These are phyloP conservation scores for Fraxinus xanthoxyloides DNA, from an alignment of 305 asterid genomes.

Conservation along the genomic window DNA sequence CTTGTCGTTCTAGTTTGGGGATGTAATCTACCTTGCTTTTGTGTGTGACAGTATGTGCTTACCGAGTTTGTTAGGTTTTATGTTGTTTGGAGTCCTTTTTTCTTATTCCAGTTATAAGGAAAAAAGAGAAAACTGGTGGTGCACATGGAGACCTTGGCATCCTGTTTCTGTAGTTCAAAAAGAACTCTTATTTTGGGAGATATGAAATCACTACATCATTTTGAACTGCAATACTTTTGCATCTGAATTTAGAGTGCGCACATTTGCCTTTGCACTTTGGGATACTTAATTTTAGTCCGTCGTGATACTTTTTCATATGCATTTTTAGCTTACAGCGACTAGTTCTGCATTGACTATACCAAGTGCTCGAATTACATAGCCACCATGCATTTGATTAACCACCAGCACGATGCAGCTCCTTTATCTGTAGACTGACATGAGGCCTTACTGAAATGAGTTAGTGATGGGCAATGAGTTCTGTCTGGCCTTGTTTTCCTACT, in stretches of 20 bases:
- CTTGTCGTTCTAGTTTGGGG: neutral
- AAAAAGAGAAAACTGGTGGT: neutral
- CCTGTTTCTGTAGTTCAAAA: constrained; percentile 22
- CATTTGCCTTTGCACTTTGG: neutral
- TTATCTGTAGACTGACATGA: neutral
- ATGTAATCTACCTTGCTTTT: neutral
- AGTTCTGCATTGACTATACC: neutral
- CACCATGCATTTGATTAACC: neutral
- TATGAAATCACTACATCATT: neutral
- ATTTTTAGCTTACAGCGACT: neutral
- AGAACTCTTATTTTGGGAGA: constrained; percentile 6
- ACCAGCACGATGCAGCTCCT: neutral
- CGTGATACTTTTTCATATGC: neutral
- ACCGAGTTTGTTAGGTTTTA: neutral
- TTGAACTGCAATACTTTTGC: constrained; percentile 6
- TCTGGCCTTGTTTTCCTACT: neutral
- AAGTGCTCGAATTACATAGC: constrained; percentile 16
- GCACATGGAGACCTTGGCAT: constrained; percentile 24
- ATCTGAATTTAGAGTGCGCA: neutral
- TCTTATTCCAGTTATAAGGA: neutral
- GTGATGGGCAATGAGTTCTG: neutral
- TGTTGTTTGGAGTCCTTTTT: neutral
- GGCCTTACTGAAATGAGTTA: neutral
- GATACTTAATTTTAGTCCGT: neutral
- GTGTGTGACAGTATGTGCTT: neutral